Percentiles rank a stretch among this genome's conserved stretches.
These are phyloP conservation scores for Pseudonectria foliicola DNA, from an alignment of 2,329 filamentous ascomycete species.

Conservation along the genomic window DNA sequence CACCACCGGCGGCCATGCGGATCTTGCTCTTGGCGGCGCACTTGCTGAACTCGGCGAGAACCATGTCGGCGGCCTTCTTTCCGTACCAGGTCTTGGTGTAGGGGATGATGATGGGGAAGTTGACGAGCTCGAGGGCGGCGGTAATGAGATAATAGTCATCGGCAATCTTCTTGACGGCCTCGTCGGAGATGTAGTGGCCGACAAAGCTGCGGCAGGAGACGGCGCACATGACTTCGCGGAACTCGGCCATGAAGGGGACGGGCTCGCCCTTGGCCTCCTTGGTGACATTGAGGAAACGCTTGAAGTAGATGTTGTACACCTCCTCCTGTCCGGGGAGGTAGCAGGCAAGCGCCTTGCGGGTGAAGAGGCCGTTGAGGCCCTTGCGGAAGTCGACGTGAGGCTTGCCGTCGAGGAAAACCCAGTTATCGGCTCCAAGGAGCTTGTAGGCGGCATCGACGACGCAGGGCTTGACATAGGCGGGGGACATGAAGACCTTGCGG, in stretches of 20 bases:
- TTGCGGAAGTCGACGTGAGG: constrained; percentile 95
- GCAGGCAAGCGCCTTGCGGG: constrained; percentile 74
- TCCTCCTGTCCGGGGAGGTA: constrained; percentile 92
- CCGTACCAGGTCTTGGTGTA: constrained; percentile 97
- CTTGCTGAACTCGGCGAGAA: constrained; percentile 80
- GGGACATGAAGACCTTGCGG: constrained; percentile 94
- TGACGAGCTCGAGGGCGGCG: constrained; percentile 90
- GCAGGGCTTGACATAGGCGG: constrained; percentile 85
- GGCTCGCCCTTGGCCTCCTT: constrained; percentile 65
- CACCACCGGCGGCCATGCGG: constrained; percentile 80
- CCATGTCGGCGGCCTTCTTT: constrained; percentile 91
- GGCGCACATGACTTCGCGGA: constrained; percentile 92
- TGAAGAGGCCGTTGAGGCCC: constrained; percentile 91
- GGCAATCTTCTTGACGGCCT: constrained; percentile 86
- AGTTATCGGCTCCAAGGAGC: constrained; percentile 85
- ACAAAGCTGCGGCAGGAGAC: constrained; percentile 96
- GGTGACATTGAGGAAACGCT: constrained; percentile 69
- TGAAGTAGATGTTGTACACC: constrained; percentile 82
- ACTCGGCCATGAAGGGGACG: constrained; percentile 80
- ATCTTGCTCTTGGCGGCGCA: constrained; percentile 92
- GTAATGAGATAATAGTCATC: constrained; percentile 97
- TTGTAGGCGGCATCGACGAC: constrained; percentile 93
- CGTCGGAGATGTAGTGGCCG: constrained; percentile 88
- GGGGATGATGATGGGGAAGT: constrained; percentile 93
- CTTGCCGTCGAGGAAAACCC: constrained; percentile 96